Base-by-base conservation (phyloP, 2,329 filamentous ascomycete genomes). In the Hortaea sp. region DNA sequence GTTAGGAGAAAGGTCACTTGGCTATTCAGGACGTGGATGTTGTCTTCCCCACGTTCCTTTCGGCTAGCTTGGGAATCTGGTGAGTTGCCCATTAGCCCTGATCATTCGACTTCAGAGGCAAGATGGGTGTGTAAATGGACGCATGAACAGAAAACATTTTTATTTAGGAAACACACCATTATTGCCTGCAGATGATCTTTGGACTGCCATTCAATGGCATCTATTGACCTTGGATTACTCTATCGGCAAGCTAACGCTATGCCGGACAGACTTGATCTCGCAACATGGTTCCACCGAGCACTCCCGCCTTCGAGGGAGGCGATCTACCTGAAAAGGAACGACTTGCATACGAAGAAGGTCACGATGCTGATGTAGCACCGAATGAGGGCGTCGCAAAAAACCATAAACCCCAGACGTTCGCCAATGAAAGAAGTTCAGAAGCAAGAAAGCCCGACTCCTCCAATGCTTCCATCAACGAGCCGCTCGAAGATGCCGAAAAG, bases 331-430 rank as follows among this genome's bases (percentile, higher is more conserved):
- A 66, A 41, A 61, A 66, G 12, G 59, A 65, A 38, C 57, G 63
- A 6, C 54, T 64, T 10, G 63, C 66, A 9, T 58, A 50, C 31
- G 55, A 60, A 11, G 66, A 68, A 54, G 62, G 62, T 7, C 65
- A 68, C 41, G 64, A 68, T 55, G 63, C 65, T 42, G 65, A 68
- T 45, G 66, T 67, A 29, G 62, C 62, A 29, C 56, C 55, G 29
- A 64, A 63, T 41, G 43, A 56, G 6, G 63, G 65, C 20, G 59
- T 58, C 2, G 55, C 65, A 1, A 35, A 30, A 6, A 31, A 39
- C 13, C 29, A 20, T 7, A 32, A 45, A 11, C 27, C n/a, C 27
- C 6, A 29, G n/a, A n/a, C 9, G 7, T 9, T 10, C 30, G 31
- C 11, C 12, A 39, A 42, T 5, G 27, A 39, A 20, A 35, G 34